These are phyloP conservation scores for Ceratobasidium sp. DNA, from an alignment of 1,284 basidiomycete species.

Conservation along the genomic window DNA sequence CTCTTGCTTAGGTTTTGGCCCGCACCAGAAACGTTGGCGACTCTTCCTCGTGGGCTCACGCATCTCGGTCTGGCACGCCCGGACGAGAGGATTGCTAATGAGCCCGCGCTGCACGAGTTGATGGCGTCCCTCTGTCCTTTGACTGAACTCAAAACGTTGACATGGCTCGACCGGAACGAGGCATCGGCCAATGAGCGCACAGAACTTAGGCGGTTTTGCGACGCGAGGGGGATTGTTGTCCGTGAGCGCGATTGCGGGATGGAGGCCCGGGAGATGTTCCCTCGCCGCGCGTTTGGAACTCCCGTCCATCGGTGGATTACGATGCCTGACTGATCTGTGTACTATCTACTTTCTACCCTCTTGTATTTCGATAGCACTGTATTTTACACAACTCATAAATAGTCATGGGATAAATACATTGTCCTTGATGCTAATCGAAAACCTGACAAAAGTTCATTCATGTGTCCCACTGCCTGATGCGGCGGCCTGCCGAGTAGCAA, in stretches of 20 bases:
- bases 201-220: constrained; percentile 22
- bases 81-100: constrained; percentile 37
- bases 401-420: not conserved
- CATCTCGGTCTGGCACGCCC: constrained; percentile 38
- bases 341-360: not conserved
- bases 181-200: constrained; percentile 37
- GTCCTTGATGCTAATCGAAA: not conserved
- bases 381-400: constrained; percentile 28
- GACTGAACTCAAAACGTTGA: constrained; percentile 7
- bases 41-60: constrained; percentile 16
- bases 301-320: constrained; percentile 33
- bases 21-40: constrained; percentile 3
- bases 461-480: constrained; percentile 35
- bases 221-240: constrained; percentile 23
- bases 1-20: constrained; percentile 40
- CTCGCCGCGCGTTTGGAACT: constrained; percentile 13
- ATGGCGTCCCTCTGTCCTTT: constrained; percentile 19
- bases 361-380: constrained; percentile 16
- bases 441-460: not conserved
- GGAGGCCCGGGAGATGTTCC: not conserved
- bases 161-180: constrained; percentile 28
- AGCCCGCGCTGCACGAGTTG: constrained; percentile 30
- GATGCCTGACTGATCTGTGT: constrained; percentile 20
- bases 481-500: constrained; percentile 38
- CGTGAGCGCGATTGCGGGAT: constrained; percentile 14